Evolutionary conservation across 1,284 basidiomycete species (phyloP).

Genomic region (Meira nashicola): DNA sequence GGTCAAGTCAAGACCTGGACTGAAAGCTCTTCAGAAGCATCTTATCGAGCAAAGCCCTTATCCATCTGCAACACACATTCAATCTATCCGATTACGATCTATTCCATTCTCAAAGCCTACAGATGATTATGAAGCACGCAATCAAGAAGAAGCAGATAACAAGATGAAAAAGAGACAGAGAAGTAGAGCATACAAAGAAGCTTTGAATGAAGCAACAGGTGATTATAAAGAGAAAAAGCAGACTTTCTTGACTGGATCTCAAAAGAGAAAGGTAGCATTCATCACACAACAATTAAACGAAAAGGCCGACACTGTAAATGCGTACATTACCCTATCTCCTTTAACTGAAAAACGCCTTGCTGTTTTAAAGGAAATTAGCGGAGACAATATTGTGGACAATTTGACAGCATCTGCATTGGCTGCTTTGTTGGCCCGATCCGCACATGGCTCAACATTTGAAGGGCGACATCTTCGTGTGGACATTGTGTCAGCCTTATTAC

Average conservation of each 20-base stretch:
- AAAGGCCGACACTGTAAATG: conserved; percentile 43
- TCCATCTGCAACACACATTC: conserved; percentile 29
- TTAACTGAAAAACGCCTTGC: not conserved
- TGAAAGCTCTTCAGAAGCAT: conserved; percentile 53
- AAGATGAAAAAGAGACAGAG: conserved; percentile 55
- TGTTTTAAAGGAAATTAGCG: not conserved
- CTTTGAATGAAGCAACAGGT: conserved; percentile 42
- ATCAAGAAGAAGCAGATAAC: conserved; percentile 50
- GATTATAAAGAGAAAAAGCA: conserved; percentile 32
- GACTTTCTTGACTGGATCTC: conserved; percentile 67
- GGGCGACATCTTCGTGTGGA: conserved; percentile 56
- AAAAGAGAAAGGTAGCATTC: conserved; percentile 91
- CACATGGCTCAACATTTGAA: conserved; percentile 71
- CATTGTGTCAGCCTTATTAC: conserved; percentile 34
- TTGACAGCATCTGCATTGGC: conserved; percentile 61
- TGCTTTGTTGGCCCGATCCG: conserved; percentile 60
- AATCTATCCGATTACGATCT: conserved; percentile 51
- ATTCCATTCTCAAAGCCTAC: conserved; percentile 51
- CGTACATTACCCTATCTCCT: conserved; percentile 44
- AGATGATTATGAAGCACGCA: conserved; percentile 32
- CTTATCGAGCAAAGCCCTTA: conserved; percentile 45
- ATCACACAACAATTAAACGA: conserved; percentile 70
- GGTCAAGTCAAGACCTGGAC: conserved; percentile 10
- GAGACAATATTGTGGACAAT: not conserved
- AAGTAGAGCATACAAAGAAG: conserved; percentile 53